Percentiles rank a stretch among this genome's conserved stretches.
phyloP scores from a whole-genome alignment of 148 eudicot genomes.

The Vaccinium myrtillus region DNA sequence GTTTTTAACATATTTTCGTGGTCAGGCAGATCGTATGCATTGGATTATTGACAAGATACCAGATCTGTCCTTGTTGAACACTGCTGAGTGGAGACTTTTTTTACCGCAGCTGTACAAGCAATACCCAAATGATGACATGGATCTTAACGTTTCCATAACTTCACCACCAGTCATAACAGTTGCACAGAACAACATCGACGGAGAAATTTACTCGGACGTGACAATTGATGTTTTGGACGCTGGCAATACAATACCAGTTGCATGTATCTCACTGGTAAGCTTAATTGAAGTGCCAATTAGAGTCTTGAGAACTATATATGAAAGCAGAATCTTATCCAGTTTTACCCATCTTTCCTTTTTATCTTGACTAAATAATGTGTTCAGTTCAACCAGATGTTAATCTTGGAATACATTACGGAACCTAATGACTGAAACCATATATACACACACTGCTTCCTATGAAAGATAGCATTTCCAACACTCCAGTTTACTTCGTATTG shows the following conservation, averaged over 20 bases:
- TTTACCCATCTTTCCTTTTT: not conserved
- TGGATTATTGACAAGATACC: slow-evolving; percentile 75
- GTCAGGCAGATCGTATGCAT: slow-evolving; percentile 70
- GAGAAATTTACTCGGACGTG: slow-evolving; percentile 52
- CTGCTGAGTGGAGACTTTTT: slow-evolving; percentile 76
- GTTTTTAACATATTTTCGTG: slow-evolving; percentile 1
- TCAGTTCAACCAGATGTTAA: not conserved
- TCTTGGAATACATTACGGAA: not conserved
- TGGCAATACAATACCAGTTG: slow-evolving; percentile 59
- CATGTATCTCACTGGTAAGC: slow-evolving; percentile 75
- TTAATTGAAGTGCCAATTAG: not conserved
- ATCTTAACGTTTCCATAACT: slow-evolving; percentile 51
- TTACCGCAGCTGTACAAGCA: slow-evolving; percentile 69
- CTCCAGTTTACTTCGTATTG: too few species aligned
- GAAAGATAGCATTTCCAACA: too few species aligned
- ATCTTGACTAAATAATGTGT: not conserved
- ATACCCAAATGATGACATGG: slow-evolving; percentile 68
- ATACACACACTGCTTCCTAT: too few species aligned
- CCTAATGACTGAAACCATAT: not conserved
- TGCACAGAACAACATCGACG: slow-evolving; percentile 36
- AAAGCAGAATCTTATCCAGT: not conserved
- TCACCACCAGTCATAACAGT: slow-evolving; percentile 56
- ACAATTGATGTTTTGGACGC: slow-evolving; percentile 60
- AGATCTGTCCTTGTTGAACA: slow-evolving; percentile 68
- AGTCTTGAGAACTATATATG: not conserved